phyloP scores from a whole-genome alignment of 768 basidiomycete genomes.

The Pleurotus sapidus region DNA sequence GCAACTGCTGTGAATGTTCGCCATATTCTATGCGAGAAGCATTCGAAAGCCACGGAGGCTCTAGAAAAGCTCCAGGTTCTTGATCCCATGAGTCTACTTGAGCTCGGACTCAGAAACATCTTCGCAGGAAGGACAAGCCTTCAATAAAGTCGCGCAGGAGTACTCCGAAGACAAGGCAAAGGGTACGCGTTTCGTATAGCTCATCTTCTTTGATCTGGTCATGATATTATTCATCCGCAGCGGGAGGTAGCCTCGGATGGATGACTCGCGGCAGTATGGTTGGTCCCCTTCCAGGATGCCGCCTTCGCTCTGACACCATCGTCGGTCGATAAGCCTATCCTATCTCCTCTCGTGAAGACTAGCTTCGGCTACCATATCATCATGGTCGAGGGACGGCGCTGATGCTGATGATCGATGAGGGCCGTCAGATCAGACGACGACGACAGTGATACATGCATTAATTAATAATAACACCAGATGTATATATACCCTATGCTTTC shows the following conservation, averaged over 20 bases:
- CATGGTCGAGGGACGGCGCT: slow-evolving; percentile 84
- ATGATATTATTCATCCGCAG: slow-evolving; percentile 29
- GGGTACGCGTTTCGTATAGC: slow-evolving; percentile 35
- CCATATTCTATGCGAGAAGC: slow-evolving; percentile 87
- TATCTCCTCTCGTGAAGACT: slow-evolving; percentile 78
- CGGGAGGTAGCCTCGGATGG: slow-evolving; percentile 86
- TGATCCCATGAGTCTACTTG: background rate
- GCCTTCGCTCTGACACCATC: slow-evolving; percentile 81
- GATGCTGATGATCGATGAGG: slow-evolving; percentile 4
- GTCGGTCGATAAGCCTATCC: slow-evolving; percentile 72
- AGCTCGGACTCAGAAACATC: background rate
- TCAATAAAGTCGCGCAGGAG: slow-evolving; percentile 88
- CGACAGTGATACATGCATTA: background rate
- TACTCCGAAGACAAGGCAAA: slow-evolving; percentile 93
- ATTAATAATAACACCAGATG: background rate
- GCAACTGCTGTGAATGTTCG: slow-evolving; percentile 84
- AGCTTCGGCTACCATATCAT: slow-evolving; percentile 87
- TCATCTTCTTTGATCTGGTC: background rate
- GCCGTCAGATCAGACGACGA: no score
- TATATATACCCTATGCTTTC: background rate
- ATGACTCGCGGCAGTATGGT: slow-evolving; percentile 88
- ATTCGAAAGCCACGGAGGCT: slow-evolving; percentile 76
- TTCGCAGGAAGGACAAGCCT: slow-evolving; percentile 66
- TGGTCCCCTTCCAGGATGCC: slow-evolving; percentile 81
- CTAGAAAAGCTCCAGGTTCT: slow-evolving; percentile 74